Evolutionary conservation across 768 basidiomycete genomes (phyloP).

Genomic region (Rhizopogon vesiculosus): DNA sequence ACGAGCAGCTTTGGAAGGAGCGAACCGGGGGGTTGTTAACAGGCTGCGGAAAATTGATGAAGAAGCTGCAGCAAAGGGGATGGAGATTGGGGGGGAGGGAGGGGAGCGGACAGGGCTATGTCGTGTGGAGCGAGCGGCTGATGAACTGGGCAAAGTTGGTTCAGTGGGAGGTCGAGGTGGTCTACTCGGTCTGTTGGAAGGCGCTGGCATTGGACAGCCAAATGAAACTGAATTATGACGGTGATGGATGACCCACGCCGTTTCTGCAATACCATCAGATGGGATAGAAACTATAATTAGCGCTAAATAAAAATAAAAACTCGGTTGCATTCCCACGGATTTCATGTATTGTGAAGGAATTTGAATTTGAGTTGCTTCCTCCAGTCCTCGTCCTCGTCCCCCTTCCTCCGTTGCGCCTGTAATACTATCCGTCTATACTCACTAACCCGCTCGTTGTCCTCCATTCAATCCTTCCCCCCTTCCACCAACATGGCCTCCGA

Average conservation of each 20-base stretch:
- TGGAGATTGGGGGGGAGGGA: conserved; percentile 39
- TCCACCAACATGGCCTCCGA: conserved; percentile 23
- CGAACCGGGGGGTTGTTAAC: conserved; percentile 43
- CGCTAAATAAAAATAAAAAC: neutral
- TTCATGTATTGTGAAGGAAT: neutral
- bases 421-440: conserved; percentile 1
- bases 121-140: conserved; percentile 44
- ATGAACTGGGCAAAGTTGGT: conserved; percentile 21
- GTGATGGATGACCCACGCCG: neutral
- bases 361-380: no score
- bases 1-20: conserved; percentile 34
- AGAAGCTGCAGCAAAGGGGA: conserved; percentile 34
- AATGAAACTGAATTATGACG: neutral
- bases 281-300: no score
- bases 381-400: neutral
- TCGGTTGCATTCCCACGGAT: conserved; percentile 1
- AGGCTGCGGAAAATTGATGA: conserved; percentile 52
- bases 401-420: neutral
- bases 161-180: conserved; percentile 27
- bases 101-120: conserved; percentile 39
- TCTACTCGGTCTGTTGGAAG: conserved; percentile 43
- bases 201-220: conserved; percentile 26
- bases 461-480: conserved; percentile 7
- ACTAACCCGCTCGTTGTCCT: conserved; percentile 15
- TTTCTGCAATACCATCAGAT: neutral